A percentile compares a stretch with the other conserved stretches of the same genome.
Conservation (phyloP, 352 stramenopile species). For the Phytopythium aichiense region DNA sequence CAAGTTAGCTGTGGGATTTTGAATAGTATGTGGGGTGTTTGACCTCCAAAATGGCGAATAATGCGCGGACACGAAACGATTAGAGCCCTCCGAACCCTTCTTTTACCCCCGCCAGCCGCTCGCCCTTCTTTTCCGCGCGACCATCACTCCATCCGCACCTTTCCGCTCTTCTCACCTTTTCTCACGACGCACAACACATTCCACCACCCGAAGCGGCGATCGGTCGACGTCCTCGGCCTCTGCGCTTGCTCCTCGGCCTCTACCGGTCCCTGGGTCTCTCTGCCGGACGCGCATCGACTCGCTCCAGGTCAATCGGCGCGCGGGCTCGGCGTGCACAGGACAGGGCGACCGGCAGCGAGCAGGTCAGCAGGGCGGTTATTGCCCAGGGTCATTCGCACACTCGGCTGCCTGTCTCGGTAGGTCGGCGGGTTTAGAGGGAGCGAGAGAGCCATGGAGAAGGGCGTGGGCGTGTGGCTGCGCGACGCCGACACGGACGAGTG, state of each 20-base stretch:
- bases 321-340: background rate
- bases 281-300: background rate
- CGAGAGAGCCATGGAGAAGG: slow-evolving; percentile 57
- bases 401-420: too few relatives aligned
- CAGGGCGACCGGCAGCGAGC: background rate
- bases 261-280: too few relatives aligned
- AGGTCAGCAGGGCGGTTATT: too few relatives aligned
- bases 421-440: too few relatives aligned
- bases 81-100: background rate
- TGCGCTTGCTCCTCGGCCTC: too few relatives aligned
- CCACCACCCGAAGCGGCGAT: background rate
- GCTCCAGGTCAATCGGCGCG: background rate
- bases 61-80: too few relatives aligned
- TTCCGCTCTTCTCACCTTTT: background rate
- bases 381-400: background rate
- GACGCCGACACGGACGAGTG: slow-evolving; percentile 65
- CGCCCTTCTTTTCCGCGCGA: background rate
- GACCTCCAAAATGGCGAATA: too few relatives aligned
- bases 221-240: background rate
- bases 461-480: slow-evolving; percentile 72
- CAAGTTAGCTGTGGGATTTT: too few relatives aligned
- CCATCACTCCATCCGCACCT: background rate
- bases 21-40: too few relatives aligned
- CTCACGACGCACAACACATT: background rate
- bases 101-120: background rate